phyloP scores from a whole-genome alignment of 257 asterid genomes.

The Fraxinus cuspidata region DNA sequence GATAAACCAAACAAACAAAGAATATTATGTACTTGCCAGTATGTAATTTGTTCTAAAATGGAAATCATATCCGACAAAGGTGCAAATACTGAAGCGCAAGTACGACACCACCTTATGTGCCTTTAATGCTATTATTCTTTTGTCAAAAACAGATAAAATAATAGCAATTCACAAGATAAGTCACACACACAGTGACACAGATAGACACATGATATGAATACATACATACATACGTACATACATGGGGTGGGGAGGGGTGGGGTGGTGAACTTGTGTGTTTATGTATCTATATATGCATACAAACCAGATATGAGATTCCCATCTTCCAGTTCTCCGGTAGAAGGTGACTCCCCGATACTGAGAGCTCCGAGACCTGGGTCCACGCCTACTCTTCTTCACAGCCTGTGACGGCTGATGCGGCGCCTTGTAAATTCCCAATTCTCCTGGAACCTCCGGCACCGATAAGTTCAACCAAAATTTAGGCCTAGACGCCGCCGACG shows the following conservation, averaged over 20 bases:
- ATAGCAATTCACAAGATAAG: constrained; percentile 7
- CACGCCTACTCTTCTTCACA: constrained; percentile 90
- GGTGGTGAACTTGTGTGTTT: neutral
- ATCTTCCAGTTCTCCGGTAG: constrained; percentile 93
- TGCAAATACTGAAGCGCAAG: constrained; percentile 1
- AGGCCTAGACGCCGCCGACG: constrained; percentile 27
- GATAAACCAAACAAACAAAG: neutral
- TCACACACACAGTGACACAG: constrained; percentile 7
- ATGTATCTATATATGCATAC: constrained; percentile 19
- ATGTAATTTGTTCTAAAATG: neutral
- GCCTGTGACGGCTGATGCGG: constrained; percentile 35
- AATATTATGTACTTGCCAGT: neutral
- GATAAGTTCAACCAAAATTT: constrained; percentile 70
- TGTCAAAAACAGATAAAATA: neutral
- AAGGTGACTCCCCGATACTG: constrained; percentile 98
- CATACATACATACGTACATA: neutral
- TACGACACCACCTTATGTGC: neutral
- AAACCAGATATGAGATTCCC: constrained; percentile 98
- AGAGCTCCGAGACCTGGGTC: constrained; percentile 94
- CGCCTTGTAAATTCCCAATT: constrained; percentile 38
- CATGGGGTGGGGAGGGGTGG: neutral
- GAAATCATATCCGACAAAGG: constrained; percentile 5
- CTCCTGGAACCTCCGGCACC: constrained; percentile 42
- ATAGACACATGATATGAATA: constrained; percentile 16
- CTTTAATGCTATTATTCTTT: neutral